Evolutionary conservation across 2,329 filamentous ascomycete species (phyloP), one percentile per base, ranked within the genome.

Genomic region (Pseudogymnoascus sp.): DNA sequence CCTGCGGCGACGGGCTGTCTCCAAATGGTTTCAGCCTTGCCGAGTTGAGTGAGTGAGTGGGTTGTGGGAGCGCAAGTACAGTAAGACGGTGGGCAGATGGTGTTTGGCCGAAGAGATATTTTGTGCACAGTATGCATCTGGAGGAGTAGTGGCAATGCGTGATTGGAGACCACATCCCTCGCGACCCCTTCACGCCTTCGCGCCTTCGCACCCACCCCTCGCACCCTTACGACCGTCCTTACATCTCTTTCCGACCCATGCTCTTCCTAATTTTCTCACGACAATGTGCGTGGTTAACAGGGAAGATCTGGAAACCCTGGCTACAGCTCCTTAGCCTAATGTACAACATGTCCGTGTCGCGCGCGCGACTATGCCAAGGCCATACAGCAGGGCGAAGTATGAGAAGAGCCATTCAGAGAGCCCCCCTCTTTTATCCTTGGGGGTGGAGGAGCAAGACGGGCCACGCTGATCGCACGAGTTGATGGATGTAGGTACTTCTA

Each of bases 241-340:
- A 25, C 47, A 33, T 33, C 4, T 8, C 15, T 22, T 50, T 50
- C 8, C 8, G 25, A 50, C 43, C 28, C 43, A 53, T 53, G 43
- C 25, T 33, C 33, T 53, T 33, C 43, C 43, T 53, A 6, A 18
- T 33, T 53, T 33, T 30, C 43, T 33, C 47, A 33, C 9, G 18
- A 5, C 47, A 53, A 53, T 35, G 28, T 53, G 43, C n/a, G 18
- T 53, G 25, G 43, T 30, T 18, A 30, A 15, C 43, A 53, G 43
- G 43, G 43, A 53, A 18, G 25, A 30, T 25, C n/a, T 53, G 28
- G 20, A n/a, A 53, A 33, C 28, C 25, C 47, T 33, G n/a, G 25
- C n/a, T 33, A 33, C 25, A 33, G n/a, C 47, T 33, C 47, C 25
- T 53, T 53, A 53, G 47, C 47, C 47, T 53, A 53, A 53, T 53